Conservation (phyloP, 768 basidiomycete species). For the Scleroderma bovista region DNA sequence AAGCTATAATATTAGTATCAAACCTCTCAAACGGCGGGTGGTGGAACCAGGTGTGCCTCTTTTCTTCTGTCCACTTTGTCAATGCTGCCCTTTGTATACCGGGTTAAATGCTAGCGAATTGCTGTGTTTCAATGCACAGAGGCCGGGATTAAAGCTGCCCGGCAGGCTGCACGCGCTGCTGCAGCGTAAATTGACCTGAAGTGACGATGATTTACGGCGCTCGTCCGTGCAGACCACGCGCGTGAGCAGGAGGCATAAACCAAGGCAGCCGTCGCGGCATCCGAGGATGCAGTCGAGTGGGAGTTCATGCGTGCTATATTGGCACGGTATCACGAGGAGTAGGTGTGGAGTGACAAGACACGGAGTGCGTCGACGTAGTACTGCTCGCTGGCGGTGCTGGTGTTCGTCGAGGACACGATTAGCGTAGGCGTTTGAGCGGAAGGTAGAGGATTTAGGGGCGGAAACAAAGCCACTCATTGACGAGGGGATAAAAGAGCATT, state of each 20-base stretch:
- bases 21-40: constrained; percentile 71
- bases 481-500: constrained; percentile 41
- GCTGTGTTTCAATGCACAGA: constrained; percentile 37
- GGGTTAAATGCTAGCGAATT: not conserved
- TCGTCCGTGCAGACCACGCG: constrained; percentile 87
- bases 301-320: constrained; percentile 91
- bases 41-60: constrained; percentile 67
- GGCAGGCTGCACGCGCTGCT: constrained; percentile 63
- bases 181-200: constrained; percentile 92
- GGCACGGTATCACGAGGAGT: constrained; percentile 94
- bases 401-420: constrained; percentile 76
- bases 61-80: not conserved
- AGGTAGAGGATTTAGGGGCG: constrained; percentile 54
- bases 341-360: constrained; percentile 99
- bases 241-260: constrained; percentile 72
- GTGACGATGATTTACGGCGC: constrained; percentile 84
- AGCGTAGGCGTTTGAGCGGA: constrained; percentile 84
- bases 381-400: constrained; percentile 76
- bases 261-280: constrained; percentile 58
- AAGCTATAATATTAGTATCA: constrained; percentile 90
- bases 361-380: constrained; percentile 93
- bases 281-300: constrained; percentile 78
- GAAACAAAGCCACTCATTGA: constrained; percentile 40
- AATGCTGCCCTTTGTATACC: too few species aligned
- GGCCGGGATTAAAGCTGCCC: constrained; percentile 59